phyloP scores from a whole-genome alignment of 495 filamentous ascomycete genomes.

The Penicillium flavigenum region DNA sequence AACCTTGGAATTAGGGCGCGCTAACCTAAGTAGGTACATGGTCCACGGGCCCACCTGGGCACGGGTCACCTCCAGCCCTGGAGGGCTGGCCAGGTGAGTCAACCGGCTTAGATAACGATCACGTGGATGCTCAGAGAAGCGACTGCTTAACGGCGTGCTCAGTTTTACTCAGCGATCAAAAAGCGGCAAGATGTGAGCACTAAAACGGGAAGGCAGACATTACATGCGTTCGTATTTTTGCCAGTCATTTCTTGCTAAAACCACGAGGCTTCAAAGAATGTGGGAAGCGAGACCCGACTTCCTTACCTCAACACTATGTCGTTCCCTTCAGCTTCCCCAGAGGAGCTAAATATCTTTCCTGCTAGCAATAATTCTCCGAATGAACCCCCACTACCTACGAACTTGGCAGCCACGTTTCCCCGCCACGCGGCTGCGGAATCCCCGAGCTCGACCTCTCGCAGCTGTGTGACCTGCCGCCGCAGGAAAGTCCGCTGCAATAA shows the following conservation, averaged over 20 bases:
- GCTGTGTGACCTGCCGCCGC: conserved; percentile 80
- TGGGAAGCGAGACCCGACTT: background rate
- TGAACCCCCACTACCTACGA: conserved; percentile 2
- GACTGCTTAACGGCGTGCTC: too few species aligned
- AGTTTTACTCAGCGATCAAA: too few species aligned
- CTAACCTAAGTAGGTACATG: too few species aligned
- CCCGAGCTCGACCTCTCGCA: conserved; percentile 55
- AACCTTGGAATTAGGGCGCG: too few species aligned
- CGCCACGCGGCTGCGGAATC: conserved; percentile 13
- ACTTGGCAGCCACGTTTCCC: conserved; percentile 21
- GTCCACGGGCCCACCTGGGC: too few species aligned
- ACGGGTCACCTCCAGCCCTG: too few species aligned
- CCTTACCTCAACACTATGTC: conserved; percentile 30
- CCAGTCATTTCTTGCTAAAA: background rate
- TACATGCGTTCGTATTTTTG: background rate
- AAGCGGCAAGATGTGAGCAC: too few species aligned
- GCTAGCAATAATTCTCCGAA: conserved; percentile 27
- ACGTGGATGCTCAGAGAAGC: too few species aligned
- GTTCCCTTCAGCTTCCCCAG: conserved; percentile 28
- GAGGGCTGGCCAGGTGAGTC: too few species aligned
- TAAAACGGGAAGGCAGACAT: too few species aligned
- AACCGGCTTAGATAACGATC: too few species aligned
- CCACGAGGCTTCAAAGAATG: conserved; percentile 12
- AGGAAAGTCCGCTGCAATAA: conserved; percentile 91
- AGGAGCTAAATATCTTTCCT: conserved; percentile 20